These are phyloP conservation scores for Alternaria sp. DNA, from an alignment of 2,329 filamentous ascomycete genomes.

Conservation along the genomic window DNA sequence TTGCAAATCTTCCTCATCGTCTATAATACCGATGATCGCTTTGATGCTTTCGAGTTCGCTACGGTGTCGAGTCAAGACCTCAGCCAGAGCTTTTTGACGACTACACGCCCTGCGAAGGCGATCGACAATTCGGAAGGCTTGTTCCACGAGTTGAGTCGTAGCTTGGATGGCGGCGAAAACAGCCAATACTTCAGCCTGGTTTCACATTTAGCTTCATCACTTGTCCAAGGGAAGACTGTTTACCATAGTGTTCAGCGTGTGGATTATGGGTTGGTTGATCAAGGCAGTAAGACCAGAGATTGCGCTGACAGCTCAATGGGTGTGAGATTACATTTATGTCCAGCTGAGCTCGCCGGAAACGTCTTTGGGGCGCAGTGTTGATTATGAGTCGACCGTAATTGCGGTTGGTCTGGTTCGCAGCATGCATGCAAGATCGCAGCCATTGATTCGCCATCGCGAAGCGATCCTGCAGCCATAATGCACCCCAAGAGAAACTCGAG, in stretches of 20 bases:
- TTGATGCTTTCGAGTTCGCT: background rate
- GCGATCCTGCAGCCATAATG: constrained; percentile 8
- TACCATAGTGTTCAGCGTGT: background rate
- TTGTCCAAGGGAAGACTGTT: background rate
- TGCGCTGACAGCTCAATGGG: background rate
- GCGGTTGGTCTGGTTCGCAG: constrained; percentile 11
- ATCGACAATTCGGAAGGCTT: constrained; percentile 15
- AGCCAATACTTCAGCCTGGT: background rate
- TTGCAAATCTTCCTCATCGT: background rate
- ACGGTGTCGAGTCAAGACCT: background rate
- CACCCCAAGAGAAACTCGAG: constrained; percentile 1
- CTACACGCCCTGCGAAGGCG: constrained; percentile 23
- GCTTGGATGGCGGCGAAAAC: constrained; percentile 1
- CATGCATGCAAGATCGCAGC: background rate
- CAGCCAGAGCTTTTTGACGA: constrained; percentile 19
- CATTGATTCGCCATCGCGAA: constrained; percentile 8
- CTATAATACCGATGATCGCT: background rate
- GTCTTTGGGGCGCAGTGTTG: constrained; percentile 7
- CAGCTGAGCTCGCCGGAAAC: background rate
- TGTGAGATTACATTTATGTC: background rate
- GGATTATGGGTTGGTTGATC: background rate
- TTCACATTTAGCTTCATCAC: background rate
- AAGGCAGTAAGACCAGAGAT: background rate
- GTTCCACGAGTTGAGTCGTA: constrained; percentile 15
- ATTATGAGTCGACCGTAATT: background rate